Conservation (phyloP, 192 early-diverging fungal species). For the Geranomyces michiganensis region DNA sequence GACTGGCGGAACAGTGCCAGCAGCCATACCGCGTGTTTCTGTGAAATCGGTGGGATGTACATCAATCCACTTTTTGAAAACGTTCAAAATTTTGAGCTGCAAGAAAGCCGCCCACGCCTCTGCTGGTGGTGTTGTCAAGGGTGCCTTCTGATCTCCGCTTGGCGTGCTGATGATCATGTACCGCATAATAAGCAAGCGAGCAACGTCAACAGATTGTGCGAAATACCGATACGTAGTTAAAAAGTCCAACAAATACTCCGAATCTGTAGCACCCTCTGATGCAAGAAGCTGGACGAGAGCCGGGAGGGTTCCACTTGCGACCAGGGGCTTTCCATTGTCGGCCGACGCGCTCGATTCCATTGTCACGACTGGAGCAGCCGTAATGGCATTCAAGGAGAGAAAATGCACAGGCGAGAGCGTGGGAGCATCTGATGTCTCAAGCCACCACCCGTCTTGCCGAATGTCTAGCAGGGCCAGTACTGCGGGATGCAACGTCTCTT, state of each 20-base stretch:
- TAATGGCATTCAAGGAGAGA: neutral
- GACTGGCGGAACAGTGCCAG: neutral
- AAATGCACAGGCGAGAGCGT: no score
- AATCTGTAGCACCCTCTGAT: slow-evolving; percentile 46
- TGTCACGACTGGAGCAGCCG: neutral
- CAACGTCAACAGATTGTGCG: slow-evolving; percentile 64
- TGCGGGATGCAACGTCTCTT: neutral
- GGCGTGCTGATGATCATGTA: slow-evolving; percentile 44
- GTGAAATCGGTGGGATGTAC: slow-evolving; percentile 43
- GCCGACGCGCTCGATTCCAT: neutral
- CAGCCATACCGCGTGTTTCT: neutral
- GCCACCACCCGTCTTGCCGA: neutral
- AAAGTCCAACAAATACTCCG: slow-evolving; percentile 65
- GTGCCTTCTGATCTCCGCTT: neutral
- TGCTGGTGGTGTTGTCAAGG: neutral
- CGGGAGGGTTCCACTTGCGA: slow-evolving; percentile 27
- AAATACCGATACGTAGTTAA: slow-evolving; percentile 70
- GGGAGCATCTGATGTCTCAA: neutral
- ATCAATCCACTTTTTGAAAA: slow-evolving; percentile 58
- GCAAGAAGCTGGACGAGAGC: slow-evolving; percentile 38
- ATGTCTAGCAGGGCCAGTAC: slow-evolving; percentile 17
- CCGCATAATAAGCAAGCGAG: slow-evolving; percentile 62
- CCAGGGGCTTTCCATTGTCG: slow-evolving; percentile 16
- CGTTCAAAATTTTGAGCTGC: slow-evolving; percentile 48
- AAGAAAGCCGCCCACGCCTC: slow-evolving; percentile 30